Percentiles rank a stretch among this genome's conserved stretches.
phyloP scores from a whole-genome alignment of 371 early-diverging fungal genomes.

The Fennellomyces sp. region DNA sequence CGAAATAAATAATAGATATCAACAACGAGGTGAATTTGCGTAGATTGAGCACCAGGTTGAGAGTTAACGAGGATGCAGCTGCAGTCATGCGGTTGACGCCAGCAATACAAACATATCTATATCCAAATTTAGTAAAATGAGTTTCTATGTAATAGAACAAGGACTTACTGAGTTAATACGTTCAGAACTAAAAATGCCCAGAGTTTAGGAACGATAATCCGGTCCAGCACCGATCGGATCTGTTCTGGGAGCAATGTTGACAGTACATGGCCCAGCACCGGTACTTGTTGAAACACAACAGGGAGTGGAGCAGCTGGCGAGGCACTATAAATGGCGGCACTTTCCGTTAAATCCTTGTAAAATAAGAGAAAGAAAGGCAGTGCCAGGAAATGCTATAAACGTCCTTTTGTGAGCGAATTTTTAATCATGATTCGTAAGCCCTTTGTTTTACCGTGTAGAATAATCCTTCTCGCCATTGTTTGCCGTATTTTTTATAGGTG shows the following conservation, averaged over 20 bases:
- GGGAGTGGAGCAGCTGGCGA: slow-evolving; percentile 55
- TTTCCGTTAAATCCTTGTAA: slow-evolving; percentile 61
- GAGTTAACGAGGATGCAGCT: slow-evolving; percentile 75
- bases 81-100: slow-evolving; percentile 87
- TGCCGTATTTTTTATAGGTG: slow-evolving; percentile 80
- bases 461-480: slow-evolving; percentile 88
- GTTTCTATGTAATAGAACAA: neutral
- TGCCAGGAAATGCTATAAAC: slow-evolving; percentile 71
- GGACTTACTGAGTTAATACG: slow-evolving; percentile 76
- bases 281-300: slow-evolving; percentile 33
- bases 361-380: slow-evolving; percentile 81
- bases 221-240: slow-evolving; percentile 18
- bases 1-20: slow-evolving; percentile 84
- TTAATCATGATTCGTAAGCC: neutral
- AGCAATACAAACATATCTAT: slow-evolving; percentile 78
- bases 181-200: slow-evolving; percentile 76
- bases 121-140: neutral
- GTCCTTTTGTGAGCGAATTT: neutral
- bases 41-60: slow-evolving; percentile 85
- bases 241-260: slow-evolving; percentile 20
- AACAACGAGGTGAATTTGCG: slow-evolving; percentile 84
- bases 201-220: slow-evolving; percentile 54
- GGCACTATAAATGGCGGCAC: slow-evolving; percentile 50
- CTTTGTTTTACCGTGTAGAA: slow-evolving; percentile 75
- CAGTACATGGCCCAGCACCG: slow-evolving; percentile 25